Conservation (phyloP, 257 asterid species). For the Solanum habrochaites region DNA sequence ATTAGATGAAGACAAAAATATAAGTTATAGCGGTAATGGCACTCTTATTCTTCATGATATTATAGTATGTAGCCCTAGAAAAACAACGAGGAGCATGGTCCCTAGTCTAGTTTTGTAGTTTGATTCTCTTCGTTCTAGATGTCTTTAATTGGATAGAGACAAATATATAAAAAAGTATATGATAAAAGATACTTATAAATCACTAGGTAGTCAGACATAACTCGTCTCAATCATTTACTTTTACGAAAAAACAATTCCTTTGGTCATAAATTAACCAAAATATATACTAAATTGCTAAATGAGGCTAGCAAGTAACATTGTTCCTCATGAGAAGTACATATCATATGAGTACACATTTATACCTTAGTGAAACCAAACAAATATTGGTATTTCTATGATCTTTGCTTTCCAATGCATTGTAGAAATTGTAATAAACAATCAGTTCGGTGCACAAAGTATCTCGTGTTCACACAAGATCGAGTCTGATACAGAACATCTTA, state of each 20-base stretch:
- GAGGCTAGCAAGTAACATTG: neutral
- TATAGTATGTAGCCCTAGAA: neutral
- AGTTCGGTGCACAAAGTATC: fast-evolving
- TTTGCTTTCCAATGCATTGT: neutral
- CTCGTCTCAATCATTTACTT: neutral
- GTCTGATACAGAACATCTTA: neutral
- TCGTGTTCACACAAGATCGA: neutral
- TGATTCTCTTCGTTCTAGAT: neutral
- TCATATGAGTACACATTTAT: neutral
- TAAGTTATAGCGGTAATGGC: neutral
- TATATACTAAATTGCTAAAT: neutral
- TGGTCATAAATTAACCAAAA: neutral
- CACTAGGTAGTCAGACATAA: neutral
- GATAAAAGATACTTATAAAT: neutral
- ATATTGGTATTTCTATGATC: neutral
- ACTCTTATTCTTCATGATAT: neutral
- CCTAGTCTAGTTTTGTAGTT: neutral
- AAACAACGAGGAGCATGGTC: neutral
- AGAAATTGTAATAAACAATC: neutral
- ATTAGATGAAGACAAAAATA: neutral
- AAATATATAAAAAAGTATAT: neutral
- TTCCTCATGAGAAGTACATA: neutral
- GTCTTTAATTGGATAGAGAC: neutral
- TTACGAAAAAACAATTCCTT: neutral
- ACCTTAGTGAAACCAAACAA: neutral